Conservation (phyloP, 2,329 filamentous ascomycete genomes). For the Colletotrichum liriopes region DNA sequence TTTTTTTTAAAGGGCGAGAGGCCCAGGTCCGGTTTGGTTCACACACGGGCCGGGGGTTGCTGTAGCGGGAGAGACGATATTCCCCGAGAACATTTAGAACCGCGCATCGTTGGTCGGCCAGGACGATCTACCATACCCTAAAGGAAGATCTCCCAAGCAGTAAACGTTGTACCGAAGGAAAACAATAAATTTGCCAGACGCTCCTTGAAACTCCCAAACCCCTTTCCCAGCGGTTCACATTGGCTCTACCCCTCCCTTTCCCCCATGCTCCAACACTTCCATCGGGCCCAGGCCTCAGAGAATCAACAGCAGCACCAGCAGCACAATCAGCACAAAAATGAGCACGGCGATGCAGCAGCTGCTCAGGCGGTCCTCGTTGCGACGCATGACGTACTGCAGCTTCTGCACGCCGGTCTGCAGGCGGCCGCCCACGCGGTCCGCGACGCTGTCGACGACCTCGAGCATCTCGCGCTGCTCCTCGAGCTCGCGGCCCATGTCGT, state of each 20-base stretch:
- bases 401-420: constrained; percentile 89
- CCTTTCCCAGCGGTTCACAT: background rate
- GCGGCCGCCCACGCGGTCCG: constrained; percentile 89
- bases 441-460: constrained; percentile 85
- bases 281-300: constrained; percentile 58
- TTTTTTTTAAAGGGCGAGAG: background rate
- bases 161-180: background rate
- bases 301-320: constrained; percentile 84
- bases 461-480: constrained; percentile 95
- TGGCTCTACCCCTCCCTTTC: background rate
- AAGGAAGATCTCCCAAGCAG: background rate
- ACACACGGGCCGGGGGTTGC: background rate
- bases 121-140: constrained; percentile 21
- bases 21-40: background rate
- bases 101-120: constrained; percentile 28
- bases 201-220: constrained; percentile 37
- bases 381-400: constrained; percentile 85
- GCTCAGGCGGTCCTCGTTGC: constrained; percentile 90
- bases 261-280: background rate
- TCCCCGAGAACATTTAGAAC: constrained; percentile 15
- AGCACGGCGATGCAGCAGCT: constrained; percentile 93
- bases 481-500: constrained; percentile 95
- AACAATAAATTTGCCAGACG: constrained; percentile 5
- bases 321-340: constrained; percentile 88
- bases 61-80: background rate